Evolutionary conservation across 2,329 filamentous ascomycete species (phyloP), one percentile per base, ranked within the genome.

Genomic region (Fusarium sp.): DNA sequence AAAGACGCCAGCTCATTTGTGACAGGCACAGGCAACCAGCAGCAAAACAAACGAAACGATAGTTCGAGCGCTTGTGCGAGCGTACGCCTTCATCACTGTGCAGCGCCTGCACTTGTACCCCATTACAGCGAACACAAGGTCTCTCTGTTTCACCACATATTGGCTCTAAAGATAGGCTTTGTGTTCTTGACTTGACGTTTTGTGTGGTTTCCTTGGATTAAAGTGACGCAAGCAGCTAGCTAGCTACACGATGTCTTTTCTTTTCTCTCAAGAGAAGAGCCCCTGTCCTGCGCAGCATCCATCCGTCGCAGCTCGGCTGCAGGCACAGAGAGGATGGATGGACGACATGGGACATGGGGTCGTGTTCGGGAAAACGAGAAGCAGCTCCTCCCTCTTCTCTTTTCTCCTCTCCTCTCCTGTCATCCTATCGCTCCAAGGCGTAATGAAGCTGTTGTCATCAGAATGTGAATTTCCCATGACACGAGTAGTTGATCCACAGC

Each of bases 141-240:
- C 16, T 55, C 40, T 27, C 18, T 60, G 65, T 69, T 69, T 69
- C 65, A 69, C 66, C 45, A 69, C 65, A 49, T 65, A 34, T 58
- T 51, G 62, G 64, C 30, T 65, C 65, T 65, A 69, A 69, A 69
- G 65, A 69, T 69, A 69, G 66, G 55, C 32, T 34, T 52, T 55
- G 38, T 51, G 22, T 66, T 38, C 40, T 27, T 25, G 18, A 38
- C 15, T 49, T 49, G 29, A 15, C n/a, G n/a, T 22, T 48, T 46
- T 65, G 61, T 48, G 60, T 24, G 40, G 27, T 53, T 27, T 52
- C 22, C 52, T 45, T 22, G 51, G 18, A 13, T 29, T 52, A 29
- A 56, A 18, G 43, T 32, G 29, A 40, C 22, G 24, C 48, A 52
- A n/a, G 38, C 22, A 34, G 18, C 18, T n/a, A 38, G 34, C 34